These are phyloP conservation scores for Neurospora tetraspora DNA, from an alignment of 495 filamentous ascomycete species.

Conservation along the genomic window DNA sequence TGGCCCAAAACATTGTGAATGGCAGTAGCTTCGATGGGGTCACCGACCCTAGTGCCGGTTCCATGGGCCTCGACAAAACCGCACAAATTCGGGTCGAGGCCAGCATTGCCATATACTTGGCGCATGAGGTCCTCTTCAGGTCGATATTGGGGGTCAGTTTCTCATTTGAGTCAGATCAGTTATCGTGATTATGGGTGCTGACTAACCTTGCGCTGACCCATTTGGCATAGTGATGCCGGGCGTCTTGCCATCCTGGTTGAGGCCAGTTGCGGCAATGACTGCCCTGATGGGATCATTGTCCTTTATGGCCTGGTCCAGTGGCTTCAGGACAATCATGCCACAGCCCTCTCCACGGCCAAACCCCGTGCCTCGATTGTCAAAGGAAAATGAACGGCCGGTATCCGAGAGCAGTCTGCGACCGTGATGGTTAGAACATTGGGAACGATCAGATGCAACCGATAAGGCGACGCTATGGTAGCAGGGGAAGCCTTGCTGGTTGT, in stretches of 20 bases:
- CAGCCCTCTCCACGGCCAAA: constrained; percentile 59
- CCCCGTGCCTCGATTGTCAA: constrained; percentile 52
- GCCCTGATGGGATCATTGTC: constrained; percentile 51
- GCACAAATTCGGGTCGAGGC: constrained; percentile 28
- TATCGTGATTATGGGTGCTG: background rate
- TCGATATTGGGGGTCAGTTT: constrained; percentile 7
- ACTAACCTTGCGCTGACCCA: constrained; percentile 41
- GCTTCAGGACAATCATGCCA: constrained; percentile 50
- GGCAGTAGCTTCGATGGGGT: constrained; percentile 37
- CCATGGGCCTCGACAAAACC: constrained; percentile 42
- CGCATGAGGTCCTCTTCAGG: constrained; percentile 32
- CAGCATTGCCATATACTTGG: constrained; percentile 33
- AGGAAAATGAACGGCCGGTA: constrained; percentile 50
- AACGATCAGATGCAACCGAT: constrained; percentile 30
- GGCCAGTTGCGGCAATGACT: constrained; percentile 47
- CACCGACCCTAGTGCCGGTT: constrained; percentile 45
- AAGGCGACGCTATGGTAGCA: constrained; percentile 42
- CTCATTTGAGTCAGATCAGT: background rate
- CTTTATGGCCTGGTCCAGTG: constrained; percentile 44
- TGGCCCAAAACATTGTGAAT: constrained; percentile 28
- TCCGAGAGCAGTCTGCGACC: constrained; percentile 49
- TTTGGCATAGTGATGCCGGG: constrained; percentile 50
- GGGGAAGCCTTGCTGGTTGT: constrained; percentile 16
- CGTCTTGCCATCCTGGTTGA: constrained; percentile 54
- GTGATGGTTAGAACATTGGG: constrained; percentile 21